Percentiles rank a stretch among this genome's conserved stretches.
Evolutionary conservation across 1,284 basidiomycete species (phyloP).

Genomic region (Prillingera fragicola): DNA sequence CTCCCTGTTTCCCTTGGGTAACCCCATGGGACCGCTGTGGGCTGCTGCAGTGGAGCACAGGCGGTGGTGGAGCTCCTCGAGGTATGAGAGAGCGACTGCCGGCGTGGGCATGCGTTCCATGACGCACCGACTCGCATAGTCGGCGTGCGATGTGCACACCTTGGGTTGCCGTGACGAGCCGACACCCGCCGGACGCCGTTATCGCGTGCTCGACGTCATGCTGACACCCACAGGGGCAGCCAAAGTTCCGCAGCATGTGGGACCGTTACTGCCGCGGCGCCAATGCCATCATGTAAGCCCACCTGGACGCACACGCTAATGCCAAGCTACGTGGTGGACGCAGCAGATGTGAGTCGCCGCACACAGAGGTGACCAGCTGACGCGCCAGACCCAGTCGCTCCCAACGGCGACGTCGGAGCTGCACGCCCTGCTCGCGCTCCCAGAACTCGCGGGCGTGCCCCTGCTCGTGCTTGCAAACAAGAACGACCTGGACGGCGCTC

Average conservation of each 20-base stretch:
- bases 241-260: slow-evolving; percentile 77
- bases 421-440: slow-evolving; percentile 73
- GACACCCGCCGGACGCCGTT: too few species aligned
- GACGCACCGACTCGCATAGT: too few species aligned
- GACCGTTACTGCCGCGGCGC: slow-evolving; percentile 93
- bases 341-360: slow-evolving; percentile 63
- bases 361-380: not conserved
- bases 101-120: too few species aligned
- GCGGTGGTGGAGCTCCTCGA: too few species aligned
- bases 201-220: not conserved
- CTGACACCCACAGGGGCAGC: slow-evolving; percentile 59
- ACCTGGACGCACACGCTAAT: slow-evolving; percentile 13
- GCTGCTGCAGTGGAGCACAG: too few species aligned
- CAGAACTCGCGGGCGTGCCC: slow-evolving; percentile 71
- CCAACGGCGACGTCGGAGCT: slow-evolving; percentile 84
- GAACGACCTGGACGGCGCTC: slow-evolving; percentile 78
- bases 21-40: too few species aligned
- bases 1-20: too few species aligned
- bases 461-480: slow-evolving; percentile 93
- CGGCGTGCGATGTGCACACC: too few species aligned
- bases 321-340: slow-evolving; percentile 85
- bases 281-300: slow-evolving; percentile 83
- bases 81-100: too few species aligned
- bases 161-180: too few species aligned
- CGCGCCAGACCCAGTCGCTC: slow-evolving; percentile 64